Base-by-base conservation (phyloP, 805 yeast genomes). In the Candida boidinii region DNA sequence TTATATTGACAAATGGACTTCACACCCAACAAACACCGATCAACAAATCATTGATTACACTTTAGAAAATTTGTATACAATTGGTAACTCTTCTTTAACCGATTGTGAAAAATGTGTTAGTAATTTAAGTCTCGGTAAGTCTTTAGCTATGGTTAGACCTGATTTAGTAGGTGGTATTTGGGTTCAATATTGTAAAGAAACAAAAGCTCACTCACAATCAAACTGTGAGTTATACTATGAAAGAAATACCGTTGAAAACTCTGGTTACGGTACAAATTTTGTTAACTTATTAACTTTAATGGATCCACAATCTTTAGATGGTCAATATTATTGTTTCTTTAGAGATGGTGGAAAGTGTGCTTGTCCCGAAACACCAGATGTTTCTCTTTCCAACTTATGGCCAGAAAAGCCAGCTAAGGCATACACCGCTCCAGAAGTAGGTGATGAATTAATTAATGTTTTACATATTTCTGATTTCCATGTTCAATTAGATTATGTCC, bases 391-490 rank as follows among this genome's bases (percentile, higher is more conserved):
- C 15, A 39, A 54, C 18, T 51, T 66, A 58, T 66, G 71, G 69
- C 69, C 72, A 4, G 49, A 46, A 23, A 66, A 60, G 43, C 72
- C 52, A 36, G 59, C 39, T 41, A 60, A 51, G 35, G 66, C 54
- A 53, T 65, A 56, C 40, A 68, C 51, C 36, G 70, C 60, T 47
- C 73, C 53, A 45, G 69, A 54, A 15, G 43, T 49, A 13, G 44
- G 49, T 16, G 36, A 42, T 33, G 60, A 65, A 36, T 58, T 64
- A 2, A 72, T 77, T 52, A 72, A 76, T 38, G 85, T 76, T 4
- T 58, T 79, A 39, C 88, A 79, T 43, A 45, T 79, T 21, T 68
- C 79, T 14, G 87, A 79, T 48, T 73, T 79, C 53, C 86, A 79
- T 51, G 53, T 76, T 29, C 73, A 77, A 48, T 51, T 70, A 35